phyloP scores from a whole-genome alignment of 2,329 filamentous ascomycete genomes.

The Curvularia spicifera region DNA sequence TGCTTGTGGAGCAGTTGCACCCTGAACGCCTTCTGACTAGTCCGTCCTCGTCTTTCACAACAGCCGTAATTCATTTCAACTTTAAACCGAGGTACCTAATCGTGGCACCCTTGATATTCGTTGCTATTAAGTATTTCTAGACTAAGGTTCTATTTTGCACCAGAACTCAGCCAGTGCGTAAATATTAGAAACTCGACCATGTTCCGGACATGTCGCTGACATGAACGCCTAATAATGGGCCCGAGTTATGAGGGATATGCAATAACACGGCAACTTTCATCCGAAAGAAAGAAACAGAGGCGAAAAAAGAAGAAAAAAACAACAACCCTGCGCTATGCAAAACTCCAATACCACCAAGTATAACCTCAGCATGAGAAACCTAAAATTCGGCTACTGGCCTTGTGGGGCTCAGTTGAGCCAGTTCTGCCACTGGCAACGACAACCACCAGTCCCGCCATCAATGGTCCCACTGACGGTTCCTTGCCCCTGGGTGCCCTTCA shows the following conservation, averaged over 20 bases:
- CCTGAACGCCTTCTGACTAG: not conserved
- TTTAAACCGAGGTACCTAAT: not conserved
- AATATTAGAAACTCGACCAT: slow-evolving; percentile 11
- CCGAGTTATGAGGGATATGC: slow-evolving; percentile 1
- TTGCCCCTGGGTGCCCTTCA: slow-evolving; percentile 59
- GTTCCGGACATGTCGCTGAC: slow-evolving; percentile 17
- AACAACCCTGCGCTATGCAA: slow-evolving; percentile 26
- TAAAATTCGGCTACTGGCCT: not conserved
- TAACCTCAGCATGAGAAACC: slow-evolving; percentile 15
- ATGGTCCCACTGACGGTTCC: slow-evolving; percentile 53
- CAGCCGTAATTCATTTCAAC: not conserved
- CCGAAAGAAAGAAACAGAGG: slow-evolving; percentile 10
- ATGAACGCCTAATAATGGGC: slow-evolving; percentile 6
- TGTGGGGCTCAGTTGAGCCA: slow-evolving; percentile 45
- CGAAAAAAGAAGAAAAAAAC: slow-evolving; percentile 5
- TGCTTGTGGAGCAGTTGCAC: not conserved
- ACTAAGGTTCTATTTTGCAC: slow-evolving; percentile 1
- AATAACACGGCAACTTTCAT: slow-evolving; percentile 4
- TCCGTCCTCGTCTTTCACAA: not conserved
- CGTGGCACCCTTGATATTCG: not conserved
- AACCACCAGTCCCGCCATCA: slow-evolving; percentile 66
- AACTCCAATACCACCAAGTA: slow-evolving; percentile 22
- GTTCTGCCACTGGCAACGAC: slow-evolving; percentile 66
- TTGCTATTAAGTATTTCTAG: slow-evolving; percentile 11
- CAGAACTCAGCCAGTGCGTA: slow-evolving; percentile 10